Evolutionary conservation across 2,329 filamentous ascomycete genomes (phyloP), one percentile per base, ranked within the genome.

Genomic region (Fusarium pseudograminearum): DNA sequence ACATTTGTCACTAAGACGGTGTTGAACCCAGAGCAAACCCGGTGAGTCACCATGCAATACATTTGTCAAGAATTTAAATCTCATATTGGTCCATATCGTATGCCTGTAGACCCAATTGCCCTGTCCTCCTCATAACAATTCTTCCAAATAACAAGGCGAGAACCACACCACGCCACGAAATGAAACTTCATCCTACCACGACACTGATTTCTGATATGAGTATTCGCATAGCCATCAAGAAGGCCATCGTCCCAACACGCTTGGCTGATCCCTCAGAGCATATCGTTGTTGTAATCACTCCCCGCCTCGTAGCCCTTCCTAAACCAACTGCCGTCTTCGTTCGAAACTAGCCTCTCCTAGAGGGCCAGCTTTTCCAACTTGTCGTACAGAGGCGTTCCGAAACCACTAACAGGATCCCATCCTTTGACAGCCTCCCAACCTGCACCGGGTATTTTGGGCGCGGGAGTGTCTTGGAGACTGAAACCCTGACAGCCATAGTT

Each of bases 351-450:
- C 30, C 53, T 46, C 46, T 59, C 55, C 62, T 73, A 72, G 22
- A 47, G 42, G 18, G 48, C 69, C 20, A 74, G 24, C 18, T 59
- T 67, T 33, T 34, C 44, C 28, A 84, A 67, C 45, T 75, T 74
- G 28, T 78, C 73, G 60, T 84, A 86, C 46, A 80, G 72, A 1
- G 84, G 84, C 4, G 83, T 83, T 15, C 84, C 84, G 15, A 81
- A 76, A 3, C 84, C 84, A 5, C 79, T 80, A 24, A 74, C 74
- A 9, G 79, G 79, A 61, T 81, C 79, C 80, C 80, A 81, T 18
- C 78, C 79, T 22, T 69, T 64, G 7, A 68, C 72, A 5, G 76
- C 73, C 7, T 70, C 65, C 73, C 74, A 80, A 18, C 76, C 72
- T 10, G 76, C 77, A 18, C 69, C 61, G 7, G 71, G 68, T 3